Evolutionary conservation across 2,329 filamentous ascomycete species (phyloP), one percentile per base, ranked within the genome.

Genomic region (Aureobasidium uvarum): DNA sequence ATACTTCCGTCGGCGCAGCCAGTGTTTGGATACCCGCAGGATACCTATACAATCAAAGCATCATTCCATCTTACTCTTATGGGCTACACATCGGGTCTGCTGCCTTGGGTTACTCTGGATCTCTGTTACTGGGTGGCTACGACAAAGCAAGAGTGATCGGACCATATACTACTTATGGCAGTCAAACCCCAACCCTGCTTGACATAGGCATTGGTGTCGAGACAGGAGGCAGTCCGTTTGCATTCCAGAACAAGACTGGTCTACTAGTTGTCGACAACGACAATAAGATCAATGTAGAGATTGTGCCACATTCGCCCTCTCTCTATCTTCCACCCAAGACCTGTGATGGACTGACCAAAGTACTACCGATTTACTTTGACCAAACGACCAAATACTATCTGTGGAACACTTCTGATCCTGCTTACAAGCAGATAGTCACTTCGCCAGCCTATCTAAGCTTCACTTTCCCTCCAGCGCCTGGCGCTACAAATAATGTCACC

Each of bases 391-490:
- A 68, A 11, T 71, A 72, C 39, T 76, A 72, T 50, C 62, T 72
- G 5, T 76, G 73, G 74, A 68, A 76, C 54, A 71, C 69, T 1
- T 52, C 60, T 0, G 66, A 73, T 28, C 56, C 68, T 13, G 70
- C 72, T 45, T 81, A 77, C 66, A 51, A 71, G 3, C 72, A 73
- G 25, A 77, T 81, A 16, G 69, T 80, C 11, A 73, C 70, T 16
- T 82, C 80, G 0, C 75, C 79, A 0, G 74, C 79, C 13, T 75
- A 76, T 23, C 71, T 81, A 2, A 68, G 72, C 41, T 81, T 81
- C 66, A 73, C 74, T 5, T 79, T 82, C 39, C 72, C 71, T 2
- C 72, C 73, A 25, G 73, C 71, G 0, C 67, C 72, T 2, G 67
- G 25, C 38, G 70, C 33, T 36, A 16, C 60, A 3, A 76, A 75